phyloP scores from a whole-genome alignment of 2,329 filamentous ascomycete species.

The Neofusicoccum cordaticola region DNA sequence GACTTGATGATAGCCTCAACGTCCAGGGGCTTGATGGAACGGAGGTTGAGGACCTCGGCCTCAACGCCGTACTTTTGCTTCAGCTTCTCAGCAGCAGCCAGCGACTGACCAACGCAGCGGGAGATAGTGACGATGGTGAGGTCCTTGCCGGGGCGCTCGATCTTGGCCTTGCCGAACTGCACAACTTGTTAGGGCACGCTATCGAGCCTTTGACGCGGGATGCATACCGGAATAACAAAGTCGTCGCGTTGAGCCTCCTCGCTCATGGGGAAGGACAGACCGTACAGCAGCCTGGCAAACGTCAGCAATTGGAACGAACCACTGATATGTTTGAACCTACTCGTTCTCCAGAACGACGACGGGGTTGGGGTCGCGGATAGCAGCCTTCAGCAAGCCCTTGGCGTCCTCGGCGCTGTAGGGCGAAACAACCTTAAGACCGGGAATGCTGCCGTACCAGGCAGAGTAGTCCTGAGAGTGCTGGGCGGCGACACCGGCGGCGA shows the following conservation, averaged over 20 bases:
- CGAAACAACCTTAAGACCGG: conserved; percentile 92
- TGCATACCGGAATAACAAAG: conserved; percentile 76
- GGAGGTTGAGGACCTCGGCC: conserved; percentile 95
- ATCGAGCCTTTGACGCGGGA: not conserved
- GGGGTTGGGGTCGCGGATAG: conserved; percentile 96
- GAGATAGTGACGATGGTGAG: conserved; percentile 93
- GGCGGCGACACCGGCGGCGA: conserved; percentile 89
- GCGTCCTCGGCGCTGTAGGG: conserved; percentile 98
- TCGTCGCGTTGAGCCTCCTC: conserved; percentile 93
- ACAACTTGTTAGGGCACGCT: not conserved
- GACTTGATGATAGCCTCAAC: conserved; percentile 94
- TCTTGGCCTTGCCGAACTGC: conserved; percentile 94
- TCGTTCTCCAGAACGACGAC: conserved; percentile 67
- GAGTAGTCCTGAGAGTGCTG: conserved; percentile 99
- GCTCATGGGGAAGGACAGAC: conserved; percentile 93
- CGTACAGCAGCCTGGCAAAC: conserved; percentile 68
- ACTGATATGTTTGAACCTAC: conserved; percentile 26
- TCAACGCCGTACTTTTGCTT: conserved; percentile 97
- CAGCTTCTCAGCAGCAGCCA: conserved; percentile 82
- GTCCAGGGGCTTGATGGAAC: conserved; percentile 94
- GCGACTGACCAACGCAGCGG: conserved; percentile 88
- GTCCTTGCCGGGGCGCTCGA: conserved; percentile 94
- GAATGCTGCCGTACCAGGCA: conserved; percentile 98
- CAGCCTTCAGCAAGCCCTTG: conserved; percentile 95
- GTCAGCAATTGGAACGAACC: not conserved